Evolutionary conservation across 2,329 filamentous ascomycete genomes (phyloP), one percentile per base, ranked within the genome.

Genomic region (Sclerotinia borealis): DNA sequence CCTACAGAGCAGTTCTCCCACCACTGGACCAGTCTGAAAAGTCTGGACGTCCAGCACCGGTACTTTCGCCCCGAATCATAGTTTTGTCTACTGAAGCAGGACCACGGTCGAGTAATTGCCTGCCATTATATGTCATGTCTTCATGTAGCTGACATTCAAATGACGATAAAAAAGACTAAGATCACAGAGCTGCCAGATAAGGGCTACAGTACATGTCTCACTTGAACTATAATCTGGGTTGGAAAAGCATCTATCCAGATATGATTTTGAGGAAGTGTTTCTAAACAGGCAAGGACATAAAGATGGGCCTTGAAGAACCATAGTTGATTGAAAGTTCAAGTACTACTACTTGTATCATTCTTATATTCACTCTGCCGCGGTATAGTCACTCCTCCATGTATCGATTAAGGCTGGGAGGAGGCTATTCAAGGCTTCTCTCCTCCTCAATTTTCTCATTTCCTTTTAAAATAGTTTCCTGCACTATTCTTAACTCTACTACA

Each of bases 191-290:
- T n/a, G n/a, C n/a, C n/a, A n/a, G n/a, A n/a, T n/a, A n/a, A n/a
- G n/a, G n/a, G n/a, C n/a, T n/a, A n/a, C n/a, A n/a, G n/a, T n/a
- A n/a, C n/a, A n/a, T n/a, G n/a, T n/a, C n/a, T n/a, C n/a, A n/a
- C n/a, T n/a, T n/a, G n/a, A n/a, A n/a, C n/a, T n/a, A n/a, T n/a
- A 43, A 22, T 4, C 19, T 27, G 7, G 3, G 0, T 15, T 9
- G 1, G 10, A 47, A 19, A 48, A 5, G 25, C 4, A 19, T 48
- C 47, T 17, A 9, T 29, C 13, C 15, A 15, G 36, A 13, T 29
- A 29, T 48, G 13, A 19, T 15, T 2, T 19, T 19, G 15, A 29
- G 25, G 17, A 27, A 48, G 6, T 8, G 4, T 13, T 29, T 17
- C 25, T n/a, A 3, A 10, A 29, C 27, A 31, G 17, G 9, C 2